Base-by-base conservation (phyloP, 108 stramenopile genomes). In the Ochromonas danica region DNA sequence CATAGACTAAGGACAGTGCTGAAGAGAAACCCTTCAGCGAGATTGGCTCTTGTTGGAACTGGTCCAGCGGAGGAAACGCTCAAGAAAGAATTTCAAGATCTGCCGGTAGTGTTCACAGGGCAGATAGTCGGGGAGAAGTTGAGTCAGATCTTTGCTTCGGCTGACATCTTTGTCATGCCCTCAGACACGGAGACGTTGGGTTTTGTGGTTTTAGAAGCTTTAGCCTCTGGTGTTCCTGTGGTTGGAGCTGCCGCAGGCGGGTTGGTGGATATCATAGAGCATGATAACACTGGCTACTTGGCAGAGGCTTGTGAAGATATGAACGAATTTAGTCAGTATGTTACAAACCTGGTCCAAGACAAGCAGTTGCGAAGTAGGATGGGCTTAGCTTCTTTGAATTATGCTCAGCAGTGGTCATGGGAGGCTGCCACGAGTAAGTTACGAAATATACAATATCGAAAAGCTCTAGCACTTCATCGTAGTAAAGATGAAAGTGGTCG, bases 21-120 rank as follows among this genome's bases (percentile, higher is more conserved):
- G 1, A 77, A 95, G 78, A 81, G 94, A 25, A 35, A 81, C 0
- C 86, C 86, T 0, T 65, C 51, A 10, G 51, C 70, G 0, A 60
- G 86, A 39, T 72, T 86, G 39, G 91, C 94, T 71, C 77, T 96
- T 80, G 94, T 94, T 42, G 88, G 88, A 36, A 87, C 89, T 77
- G 88, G 86, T 3, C 88, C 91, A 71, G 79, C 90, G 85, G 70
- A 83, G 83, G 38, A 74, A 86, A 62, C 80, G 86, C 45, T 90
- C 82, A 72, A 80, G 85, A 86, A 93, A 79, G 62, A 84, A 61
- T 87, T 87, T 63, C 39, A 57, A 63, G 85, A 82, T 10, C 74
- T 79, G n/a, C 79, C 71, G 6, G 80, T 79, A 2, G 71, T 77
- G 36, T 82, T 87, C 0, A 83, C 85, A 0, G 86, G 86, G 63